Evolutionary conservation across 371 early-diverging fungal species (phyloP), one percentile per base, ranked within the genome.

Genomic region (Lichtheimia hyalospora): DNA sequence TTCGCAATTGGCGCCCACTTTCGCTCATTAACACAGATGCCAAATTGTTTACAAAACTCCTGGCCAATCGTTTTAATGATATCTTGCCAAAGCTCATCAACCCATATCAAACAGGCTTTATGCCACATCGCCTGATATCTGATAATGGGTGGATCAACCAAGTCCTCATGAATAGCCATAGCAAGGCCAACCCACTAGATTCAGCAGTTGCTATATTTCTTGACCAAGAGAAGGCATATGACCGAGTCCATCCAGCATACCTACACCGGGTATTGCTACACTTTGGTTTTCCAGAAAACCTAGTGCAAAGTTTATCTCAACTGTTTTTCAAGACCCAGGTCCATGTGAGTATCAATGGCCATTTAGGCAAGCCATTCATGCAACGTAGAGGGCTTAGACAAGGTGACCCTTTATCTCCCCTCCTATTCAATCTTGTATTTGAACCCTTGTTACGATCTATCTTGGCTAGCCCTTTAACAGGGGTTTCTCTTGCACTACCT

Each of bases 1-100:
- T 75, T 0, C 40, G 21, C 1, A 75, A 71, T 54, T 71, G 75
- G 71, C 49, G 70, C 1, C 71, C 71, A 1, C 60, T 75, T 0
- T 63, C 68, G 0, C 25, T 67, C 0, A 57, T 63, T 3, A 58
- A 58, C 16, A 15, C 50, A 0, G 63, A 63, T 25, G 68, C 60
- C 7, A 67, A 62, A 28, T 4, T 62, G 5, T 67, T 67, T 40
- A 67, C 62, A 1, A 40, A 41, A 13, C n/a, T 59, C 0, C 15
- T 68, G 2, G 52, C 66, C 13, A 64, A 21, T 16, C 57, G 68
- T 23, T 1, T 63, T 3, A 13, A n/a, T 14, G 0, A 13, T 3
- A 5, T 14, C 0, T 20, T 39, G 2, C 27, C 8, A 1, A 6
- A 18, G 2, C 8, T 63, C 7, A 68, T 68, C 21, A 55, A 15